A percentile compares a stretch with the other conserved stretches of the same genome.
Conservation (phyloP, 805 yeast genomes). For the Candida montana region DNA sequence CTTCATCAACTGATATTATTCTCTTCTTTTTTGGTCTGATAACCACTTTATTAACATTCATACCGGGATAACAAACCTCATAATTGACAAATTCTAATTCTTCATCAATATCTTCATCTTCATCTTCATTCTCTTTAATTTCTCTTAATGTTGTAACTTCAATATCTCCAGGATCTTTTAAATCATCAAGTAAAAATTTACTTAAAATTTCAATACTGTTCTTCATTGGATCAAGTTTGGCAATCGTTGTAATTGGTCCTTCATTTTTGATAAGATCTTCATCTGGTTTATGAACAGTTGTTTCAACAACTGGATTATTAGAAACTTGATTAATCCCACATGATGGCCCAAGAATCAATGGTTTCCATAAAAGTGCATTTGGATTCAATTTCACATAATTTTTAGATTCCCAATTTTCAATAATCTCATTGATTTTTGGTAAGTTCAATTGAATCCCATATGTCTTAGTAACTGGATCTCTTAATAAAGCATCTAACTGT, state of each 20-base stretch:
- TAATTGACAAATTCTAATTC: conserved; percentile 17
- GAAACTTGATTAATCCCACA: conserved; percentile 64
- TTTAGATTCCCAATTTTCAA: conserved; percentile 50
- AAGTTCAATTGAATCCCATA: conserved; percentile 54
- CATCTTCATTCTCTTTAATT: conserved; percentile 28
- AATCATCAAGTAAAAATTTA: conserved; percentile 62
- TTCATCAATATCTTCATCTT: conserved; percentile 20
- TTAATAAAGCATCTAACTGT: conserved; percentile 56
- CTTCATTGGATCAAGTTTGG: conserved; percentile 29
- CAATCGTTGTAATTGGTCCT: neutral
- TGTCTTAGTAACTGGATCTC: conserved; percentile 36
- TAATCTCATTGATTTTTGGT: conserved; percentile 34
- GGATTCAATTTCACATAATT: conserved; percentile 47
- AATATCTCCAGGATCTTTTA: conserved; percentile 54
- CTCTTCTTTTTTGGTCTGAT: conserved; percentile 20
- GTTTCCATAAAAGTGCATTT: conserved; percentile 66
- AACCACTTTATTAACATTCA: conserved; percentile 19
- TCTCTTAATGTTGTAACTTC: conserved; percentile 53
- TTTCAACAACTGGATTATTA: conserved; percentile 28
- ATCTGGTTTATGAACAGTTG: conserved; percentile 13
- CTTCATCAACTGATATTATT: conserved; percentile 24
- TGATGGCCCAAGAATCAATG: conserved; percentile 77
- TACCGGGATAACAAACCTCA: conserved; percentile 34
- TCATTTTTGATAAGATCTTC: conserved; percentile 3
- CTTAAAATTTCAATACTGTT: conserved; percentile 49